Conservation (phyloP, 495 filamentous ascomycete genomes). For the Penicillium manginii region DNA sequence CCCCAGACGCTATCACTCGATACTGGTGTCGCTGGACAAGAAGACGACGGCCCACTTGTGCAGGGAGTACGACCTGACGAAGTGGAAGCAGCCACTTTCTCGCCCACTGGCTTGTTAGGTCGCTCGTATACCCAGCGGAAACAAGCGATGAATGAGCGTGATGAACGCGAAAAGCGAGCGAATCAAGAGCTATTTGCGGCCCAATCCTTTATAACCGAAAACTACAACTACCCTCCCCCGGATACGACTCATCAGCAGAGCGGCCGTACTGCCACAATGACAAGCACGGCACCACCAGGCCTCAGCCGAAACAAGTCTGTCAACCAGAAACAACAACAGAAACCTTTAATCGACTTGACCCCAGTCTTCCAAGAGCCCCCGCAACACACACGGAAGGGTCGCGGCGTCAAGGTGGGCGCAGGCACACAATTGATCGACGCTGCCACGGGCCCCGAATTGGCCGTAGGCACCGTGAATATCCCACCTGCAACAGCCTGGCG, state of each 20-base stretch:
- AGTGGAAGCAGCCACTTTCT: constrained; percentile 53
- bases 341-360: constrained; percentile 76
- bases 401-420: constrained; percentile 64
- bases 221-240: constrained; percentile 12
- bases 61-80: constrained; percentile 21
- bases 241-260: constrained; percentile 4
- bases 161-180: constrained; percentile 42
- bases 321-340: constrained; percentile 40
- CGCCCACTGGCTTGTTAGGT: constrained; percentile 62
- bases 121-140: constrained; percentile 66
- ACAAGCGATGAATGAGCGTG: constrained; percentile 55
- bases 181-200: constrained; percentile 33
- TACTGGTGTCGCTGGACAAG: constrained; percentile 19
- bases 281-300: constrained; percentile 30
- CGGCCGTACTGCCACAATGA: constrained; percentile 43
- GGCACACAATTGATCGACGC: constrained; percentile 66
- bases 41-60: constrained; percentile 19
- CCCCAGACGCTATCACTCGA: constrained; percentile 42
- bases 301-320: constrained; percentile 36
- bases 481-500: constrained; percentile 59
- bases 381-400: constrained; percentile 70
- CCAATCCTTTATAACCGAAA: constrained; percentile 25
- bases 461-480: constrained; percentile 47
- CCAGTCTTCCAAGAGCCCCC: constrained; percentile 75
- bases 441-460: constrained; percentile 58